Conservation (phyloP, 805 yeast genomes). For the Ogataea sp. region DNA sequence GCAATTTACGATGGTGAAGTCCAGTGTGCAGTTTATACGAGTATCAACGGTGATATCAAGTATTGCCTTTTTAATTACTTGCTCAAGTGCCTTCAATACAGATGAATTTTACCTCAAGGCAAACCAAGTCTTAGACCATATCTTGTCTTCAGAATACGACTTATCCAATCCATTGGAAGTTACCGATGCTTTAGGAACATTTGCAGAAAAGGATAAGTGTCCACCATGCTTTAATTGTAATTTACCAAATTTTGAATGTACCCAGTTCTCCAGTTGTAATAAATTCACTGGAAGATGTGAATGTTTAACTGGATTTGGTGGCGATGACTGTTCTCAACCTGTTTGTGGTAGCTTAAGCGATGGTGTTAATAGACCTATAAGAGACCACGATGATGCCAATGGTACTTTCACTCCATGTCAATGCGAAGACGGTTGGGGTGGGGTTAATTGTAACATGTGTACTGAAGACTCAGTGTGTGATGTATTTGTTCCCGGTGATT, state of each 20-base stretch:
- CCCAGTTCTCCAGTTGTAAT: constrained; percentile 86
- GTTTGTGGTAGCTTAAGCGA: constrained; percentile 73
- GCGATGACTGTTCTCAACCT: constrained; percentile 85
- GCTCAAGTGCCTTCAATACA: background rate
- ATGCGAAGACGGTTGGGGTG: constrained; percentile 86
- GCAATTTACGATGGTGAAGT: no score
- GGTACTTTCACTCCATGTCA: constrained; percentile 33
- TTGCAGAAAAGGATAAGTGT: constrained; percentile 39
- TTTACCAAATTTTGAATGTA: constrained; percentile 82
- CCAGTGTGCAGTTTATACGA: background rate
- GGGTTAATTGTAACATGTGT: constrained; percentile 91
- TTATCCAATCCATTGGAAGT: background rate
- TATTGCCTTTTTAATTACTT: no score
- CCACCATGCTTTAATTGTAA: constrained; percentile 96
- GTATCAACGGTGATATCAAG: no score
- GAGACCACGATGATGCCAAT: constrained; percentile 30
- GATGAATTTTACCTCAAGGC: background rate
- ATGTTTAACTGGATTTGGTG: constrained; percentile 89
- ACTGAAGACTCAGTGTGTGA: constrained; percentile 67
- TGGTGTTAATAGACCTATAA: constrained; percentile 56
- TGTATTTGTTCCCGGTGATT: constrained; percentile 74
- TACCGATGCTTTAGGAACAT: background rate
- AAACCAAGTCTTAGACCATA: background rate
- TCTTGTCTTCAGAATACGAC: no score
- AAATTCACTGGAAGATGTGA: constrained; percentile 85